A percentile compares a stretch with the other conserved stretches of the same genome.
phyloP scores from a whole-genome alignment of 2,329 filamentous ascomycete species.

The Didymella keratinophila region DNA sequence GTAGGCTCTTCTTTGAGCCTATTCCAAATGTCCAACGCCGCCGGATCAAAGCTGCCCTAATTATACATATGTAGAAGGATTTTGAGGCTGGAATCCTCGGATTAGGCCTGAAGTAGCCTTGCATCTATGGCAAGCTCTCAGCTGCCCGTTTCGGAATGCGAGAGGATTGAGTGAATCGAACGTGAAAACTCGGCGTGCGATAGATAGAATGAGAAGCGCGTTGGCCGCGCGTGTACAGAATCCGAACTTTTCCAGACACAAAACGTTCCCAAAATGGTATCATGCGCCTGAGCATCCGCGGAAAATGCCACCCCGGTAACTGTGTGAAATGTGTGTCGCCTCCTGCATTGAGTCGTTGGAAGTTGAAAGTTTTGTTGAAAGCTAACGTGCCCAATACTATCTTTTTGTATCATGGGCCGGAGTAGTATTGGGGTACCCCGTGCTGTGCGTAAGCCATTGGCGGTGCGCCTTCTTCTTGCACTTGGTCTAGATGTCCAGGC shows the following conservation, averaged over 20 bases:
- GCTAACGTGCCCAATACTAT: background rate
- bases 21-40: conserved; percentile 1
- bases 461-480: conserved; percentile 47
- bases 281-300: conserved; percentile 2
- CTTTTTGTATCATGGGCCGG: conserved; percentile 25
- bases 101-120: background rate
- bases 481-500: conserved; percentile 42
- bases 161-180: background rate
- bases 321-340: background rate
- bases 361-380: background rate
- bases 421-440: conserved; percentile 42
- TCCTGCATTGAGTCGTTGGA: background rate
- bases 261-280: conserved; percentile 1
- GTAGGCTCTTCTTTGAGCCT: conserved; percentile 2
- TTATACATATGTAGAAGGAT: conserved; percentile 24
- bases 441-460: conserved; percentile 41
- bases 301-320: background rate
- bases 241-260: background rate
- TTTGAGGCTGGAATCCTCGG: background rate
- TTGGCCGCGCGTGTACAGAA: background rate
- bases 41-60: conserved; percentile 15
- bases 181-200: background rate
- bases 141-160: background rate
- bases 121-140: background rate
- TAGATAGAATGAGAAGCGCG: background rate